A percentile compares a stretch with the other conserved stretches of the same genome.
Evolutionary conservation across 257 asterid genomes (phyloP).

Genomic region (Linderniella brevidens): DNA sequence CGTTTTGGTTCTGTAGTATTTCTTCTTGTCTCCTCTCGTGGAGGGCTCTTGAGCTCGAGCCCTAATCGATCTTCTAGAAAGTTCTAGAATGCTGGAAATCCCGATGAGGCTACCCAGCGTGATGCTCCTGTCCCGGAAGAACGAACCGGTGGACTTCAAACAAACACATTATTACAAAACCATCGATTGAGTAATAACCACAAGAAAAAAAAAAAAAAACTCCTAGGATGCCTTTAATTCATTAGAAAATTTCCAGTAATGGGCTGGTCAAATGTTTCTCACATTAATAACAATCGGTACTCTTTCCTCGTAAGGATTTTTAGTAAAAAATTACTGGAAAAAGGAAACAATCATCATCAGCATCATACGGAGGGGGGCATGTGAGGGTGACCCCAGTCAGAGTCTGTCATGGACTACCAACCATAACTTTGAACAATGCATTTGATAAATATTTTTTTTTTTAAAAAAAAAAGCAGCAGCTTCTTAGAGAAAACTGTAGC

Average conservation of each 20-base stretch:
- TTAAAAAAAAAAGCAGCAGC: constrained; percentile 9
- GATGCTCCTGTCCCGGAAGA: constrained; percentile 56
- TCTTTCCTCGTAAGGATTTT: too few relatives aligned
- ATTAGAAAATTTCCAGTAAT: constrained; percentile 2
- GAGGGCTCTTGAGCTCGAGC: constrained; percentile 27
- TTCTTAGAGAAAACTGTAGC: constrained; percentile 17
- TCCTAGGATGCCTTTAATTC: not conserved
- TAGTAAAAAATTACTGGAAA: too few relatives aligned
- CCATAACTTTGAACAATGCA: too few relatives aligned
- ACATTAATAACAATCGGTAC: too few relatives aligned
- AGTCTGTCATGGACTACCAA: too few relatives aligned
- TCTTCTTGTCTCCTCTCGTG: constrained; percentile 21
- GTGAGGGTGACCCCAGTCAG: too few relatives aligned
- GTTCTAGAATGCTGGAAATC: constrained; percentile 46
- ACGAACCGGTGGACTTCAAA: constrained; percentile 72
- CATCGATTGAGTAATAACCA: not conserved
- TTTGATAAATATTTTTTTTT: constrained; percentile 16
- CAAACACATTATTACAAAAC: too few relatives aligned
- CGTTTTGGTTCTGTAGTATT: constrained; percentile 25
- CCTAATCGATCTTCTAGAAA: constrained; percentile 41
- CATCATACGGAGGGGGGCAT: constrained; percentile 14
- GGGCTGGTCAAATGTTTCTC: too few relatives aligned
- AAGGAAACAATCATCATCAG: not conserved
- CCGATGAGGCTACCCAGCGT: constrained; percentile 62
- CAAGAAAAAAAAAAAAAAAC: not conserved